These are phyloP conservation scores for Chloropicon primus DNA, from an alignment of 139 green algal species.

Conservation along the genomic window DNA sequence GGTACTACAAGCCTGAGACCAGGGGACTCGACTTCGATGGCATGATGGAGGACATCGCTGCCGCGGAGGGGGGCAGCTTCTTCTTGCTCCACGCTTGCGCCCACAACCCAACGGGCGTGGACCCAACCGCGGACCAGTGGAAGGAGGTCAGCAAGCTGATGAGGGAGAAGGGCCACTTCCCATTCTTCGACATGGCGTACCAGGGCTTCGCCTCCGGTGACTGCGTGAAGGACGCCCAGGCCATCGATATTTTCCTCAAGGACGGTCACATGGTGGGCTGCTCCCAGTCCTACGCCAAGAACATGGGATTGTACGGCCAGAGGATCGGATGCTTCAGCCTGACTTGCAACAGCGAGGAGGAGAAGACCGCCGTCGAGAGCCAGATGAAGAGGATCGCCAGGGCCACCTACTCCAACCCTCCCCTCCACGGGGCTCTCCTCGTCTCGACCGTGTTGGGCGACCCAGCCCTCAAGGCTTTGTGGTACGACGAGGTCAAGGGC, in stretches of 20 bases:
- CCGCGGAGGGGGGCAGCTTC: conserved; percentile 35
- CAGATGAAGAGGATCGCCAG: conserved; percentile 49
- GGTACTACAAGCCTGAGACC: conserved; percentile 80
- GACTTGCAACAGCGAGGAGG: conserved; percentile 24
- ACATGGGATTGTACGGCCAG: conserved; percentile 80
- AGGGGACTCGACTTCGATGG: conserved; percentile 68
- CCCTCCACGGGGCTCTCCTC: conserved; percentile 57
- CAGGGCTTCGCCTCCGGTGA: conserved; percentile 82
- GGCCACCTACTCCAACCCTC: conserved; percentile 69
- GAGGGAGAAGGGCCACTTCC: conserved; percentile 52
- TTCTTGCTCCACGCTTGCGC: conserved; percentile 83
- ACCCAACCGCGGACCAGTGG: conserved; percentile 80
- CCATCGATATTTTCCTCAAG: conserved; percentile 61
- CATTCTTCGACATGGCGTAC: conserved; percentile 89
- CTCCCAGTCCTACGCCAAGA: conserved; percentile 28
- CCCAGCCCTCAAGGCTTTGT: conserved; percentile 20
- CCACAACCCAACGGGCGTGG: conserved; percentile 87
- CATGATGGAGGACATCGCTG: conserved; percentile 46
- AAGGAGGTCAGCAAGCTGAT: conserved; percentile 43
- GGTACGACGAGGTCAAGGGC: conserved; percentile 28
- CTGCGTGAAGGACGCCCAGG: conserved; percentile 54
- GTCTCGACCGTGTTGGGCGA: conserved; percentile 56
- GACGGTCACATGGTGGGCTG: conserved; percentile 19
- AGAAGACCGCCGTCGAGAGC: conserved; percentile 34
- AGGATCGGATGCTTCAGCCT: conserved; percentile 37